Evolutionary conservation across 768 basidiomycete genomes (phyloP).

Genomic region (Cystobasidium tubakii): DNA sequence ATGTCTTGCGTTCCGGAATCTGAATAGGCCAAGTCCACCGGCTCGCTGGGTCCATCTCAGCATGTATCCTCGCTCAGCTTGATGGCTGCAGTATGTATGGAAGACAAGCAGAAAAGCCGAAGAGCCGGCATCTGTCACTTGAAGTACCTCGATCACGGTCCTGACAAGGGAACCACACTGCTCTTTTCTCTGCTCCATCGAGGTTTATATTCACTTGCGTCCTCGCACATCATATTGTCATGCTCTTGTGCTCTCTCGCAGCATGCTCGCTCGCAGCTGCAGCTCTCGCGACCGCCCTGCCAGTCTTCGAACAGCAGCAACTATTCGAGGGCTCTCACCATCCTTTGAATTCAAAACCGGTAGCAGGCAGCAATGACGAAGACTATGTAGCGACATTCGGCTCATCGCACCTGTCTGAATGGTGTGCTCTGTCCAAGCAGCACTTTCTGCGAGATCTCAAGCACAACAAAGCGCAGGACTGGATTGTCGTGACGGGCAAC

Average conservation of each 20-base stretch:
- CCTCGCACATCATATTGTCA: background rate
- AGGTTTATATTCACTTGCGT: too few relatives aligned
- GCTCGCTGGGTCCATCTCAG: background rate
- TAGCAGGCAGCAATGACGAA: background rate
- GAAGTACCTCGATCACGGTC: background rate
- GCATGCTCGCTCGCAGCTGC: background rate
- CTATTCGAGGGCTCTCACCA: background rate
- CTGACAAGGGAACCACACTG: too few relatives aligned
- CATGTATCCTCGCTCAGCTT: background rate
- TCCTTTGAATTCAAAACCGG: background rate
- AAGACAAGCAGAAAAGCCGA: too few relatives aligned
- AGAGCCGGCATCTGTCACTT: too few relatives aligned
- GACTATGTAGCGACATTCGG: slow-evolving; percentile 12
- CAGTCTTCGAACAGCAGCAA: background rate
- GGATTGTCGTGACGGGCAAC: slow-evolving; percentile 28
- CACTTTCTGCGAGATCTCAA: slow-evolving; percentile 28
- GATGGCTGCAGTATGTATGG: too few relatives aligned
- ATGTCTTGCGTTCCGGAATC: background rate
- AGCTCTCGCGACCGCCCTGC: background rate
- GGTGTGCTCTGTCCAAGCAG: slow-evolving; percentile 20
- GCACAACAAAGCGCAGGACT: slow-evolving; percentile 13
- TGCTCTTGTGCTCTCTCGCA: background rate
- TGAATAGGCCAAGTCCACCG: background rate
- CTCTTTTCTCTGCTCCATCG: background rate
- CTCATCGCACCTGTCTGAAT: slow-evolving; percentile 20